A percentile compares a stretch with the other conserved stretches of the same genome.
These are phyloP conservation scores for Tricholoma sp. DNA, from an alignment of 768 basidiomycete species.

Conservation along the genomic window DNA sequence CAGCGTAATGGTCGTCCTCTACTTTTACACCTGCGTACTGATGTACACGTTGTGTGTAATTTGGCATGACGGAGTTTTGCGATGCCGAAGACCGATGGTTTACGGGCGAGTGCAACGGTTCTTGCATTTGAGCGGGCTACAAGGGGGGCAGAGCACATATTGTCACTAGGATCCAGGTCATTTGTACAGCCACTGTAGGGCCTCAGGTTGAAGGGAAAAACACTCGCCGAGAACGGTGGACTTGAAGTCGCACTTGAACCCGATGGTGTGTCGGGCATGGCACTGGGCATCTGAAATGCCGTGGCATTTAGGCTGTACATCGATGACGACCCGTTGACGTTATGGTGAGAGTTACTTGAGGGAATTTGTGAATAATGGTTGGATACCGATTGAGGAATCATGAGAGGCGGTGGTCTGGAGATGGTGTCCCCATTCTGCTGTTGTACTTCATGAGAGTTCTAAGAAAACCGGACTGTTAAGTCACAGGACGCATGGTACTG, in stretches of 20 bases:
- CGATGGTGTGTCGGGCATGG: slow-evolving; percentile 67
- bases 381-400: slow-evolving; percentile 53
- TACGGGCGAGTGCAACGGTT: slow-evolving; percentile 43
- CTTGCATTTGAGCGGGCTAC: slow-evolving; percentile 67
- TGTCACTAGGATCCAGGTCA: slow-evolving; percentile 56
- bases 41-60: slow-evolving; percentile 35
- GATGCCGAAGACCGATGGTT: slow-evolving; percentile 43
- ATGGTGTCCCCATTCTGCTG: slow-evolving; percentile 33
- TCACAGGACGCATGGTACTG: neutral
- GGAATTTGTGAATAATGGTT: slow-evolving; percentile 44
- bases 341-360: slow-evolving; percentile 35
- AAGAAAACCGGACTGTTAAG: neutral
- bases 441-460: slow-evolving; percentile 45
- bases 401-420: slow-evolving; percentile 51
- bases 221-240: slow-evolving; percentile 86
- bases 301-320: slow-evolving; percentile 51
- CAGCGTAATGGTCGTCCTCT: slow-evolving; percentile 59
- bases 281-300: slow-evolving; percentile 61
- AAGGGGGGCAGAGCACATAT: slow-evolving; percentile 32
- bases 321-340: slow-evolving; percentile 36
- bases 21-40: slow-evolving; percentile 58
- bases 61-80: slow-evolving; percentile 34
- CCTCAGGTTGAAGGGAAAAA: slow-evolving; percentile 34
- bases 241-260: slow-evolving; percentile 70
- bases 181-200: slow-evolving; percentile 22